phyloP scores from a whole-genome alignment of 768 basidiomycete genomes.

The Panaeolus cyanescens region DNA sequence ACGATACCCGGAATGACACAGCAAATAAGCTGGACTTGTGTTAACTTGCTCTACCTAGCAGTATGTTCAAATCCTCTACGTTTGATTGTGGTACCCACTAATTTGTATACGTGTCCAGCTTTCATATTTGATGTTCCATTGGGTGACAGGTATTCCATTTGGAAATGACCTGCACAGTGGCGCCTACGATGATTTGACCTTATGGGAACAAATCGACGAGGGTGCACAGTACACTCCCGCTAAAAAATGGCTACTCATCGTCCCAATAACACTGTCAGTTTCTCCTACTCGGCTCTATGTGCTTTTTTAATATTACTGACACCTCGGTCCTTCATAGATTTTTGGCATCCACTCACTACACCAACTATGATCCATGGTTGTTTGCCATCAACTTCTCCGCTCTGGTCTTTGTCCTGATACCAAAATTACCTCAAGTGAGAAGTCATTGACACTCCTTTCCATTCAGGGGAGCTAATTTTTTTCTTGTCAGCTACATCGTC shows the following conservation, averaged over 20 bases:
- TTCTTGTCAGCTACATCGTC: constrained; percentile 70
- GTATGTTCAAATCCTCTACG: constrained; percentile 47
- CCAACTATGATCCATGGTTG: constrained; percentile 91
- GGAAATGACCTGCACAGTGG: constrained; percentile 85
- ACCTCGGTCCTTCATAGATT: constrained; percentile 55
- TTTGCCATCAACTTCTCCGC: constrained; percentile 91
- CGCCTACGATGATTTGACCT: constrained; percentile 94
- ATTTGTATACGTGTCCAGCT: constrained; percentile 46
- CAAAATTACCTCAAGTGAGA: constrained; percentile 92
- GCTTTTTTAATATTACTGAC: not conserved
- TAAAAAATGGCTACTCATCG: constrained; percentile 93
- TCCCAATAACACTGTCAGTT: constrained; percentile 86
- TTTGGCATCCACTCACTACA: constrained; percentile 97
- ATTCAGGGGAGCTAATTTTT: constrained; percentile 1
- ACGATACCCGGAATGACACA: constrained; percentile 93
- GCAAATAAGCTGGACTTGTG: constrained; percentile 93
- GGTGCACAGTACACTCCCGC: constrained; percentile 98
- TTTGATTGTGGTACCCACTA: not conserved
- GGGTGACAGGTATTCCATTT: constrained; percentile 96
- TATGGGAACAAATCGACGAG: constrained; percentile 99
- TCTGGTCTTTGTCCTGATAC: constrained; percentile 78
- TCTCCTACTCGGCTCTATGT: not conserved
- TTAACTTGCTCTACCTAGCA: constrained; percentile 87
- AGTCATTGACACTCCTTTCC: constrained; percentile 1
- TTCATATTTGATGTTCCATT: constrained; percentile 99